Evolutionary conservation across 2,329 filamentous ascomycete species (phyloP), one percentile per base, ranked within the genome.

Genomic region (Aureobasidium sp.): DNA sequence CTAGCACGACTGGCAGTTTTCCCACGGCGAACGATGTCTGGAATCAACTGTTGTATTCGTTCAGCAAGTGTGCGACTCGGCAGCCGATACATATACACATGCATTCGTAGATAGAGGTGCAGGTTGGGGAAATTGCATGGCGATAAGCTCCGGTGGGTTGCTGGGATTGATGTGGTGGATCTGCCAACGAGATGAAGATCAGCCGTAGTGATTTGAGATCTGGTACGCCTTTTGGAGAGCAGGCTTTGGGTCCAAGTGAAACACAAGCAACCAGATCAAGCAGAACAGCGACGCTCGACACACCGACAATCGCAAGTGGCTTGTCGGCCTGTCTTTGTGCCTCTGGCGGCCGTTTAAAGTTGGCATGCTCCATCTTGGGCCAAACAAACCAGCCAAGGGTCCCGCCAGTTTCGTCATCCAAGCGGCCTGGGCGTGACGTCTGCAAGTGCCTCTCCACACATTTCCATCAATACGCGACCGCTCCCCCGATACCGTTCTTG

Each of bases 151-250:
- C 7, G 25, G 6, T 25, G 15, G 41, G 25, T 22, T 22, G 29
- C 22, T 55, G 22, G 22, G 15, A 42, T 22, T 9, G 31, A 27
- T 53, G 12, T 17, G 49, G 41, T 37, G 14, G 56, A 59, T 59
- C 56, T 44, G 41, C 57, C 36, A 60, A 34, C 45, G 45, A 60
- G 57, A 60, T 60, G 57, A 51, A 49, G 57, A 60, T 60, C 57
- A 49, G 57, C 57, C 57, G 57, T 42, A 34, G 15, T 51, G 57
- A 60, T 60, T 60, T 60, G 57, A 41, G 36, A 60, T 49, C 51
- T 47, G 55, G 31, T 17, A 25, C 15, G 22, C 52, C 17, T 15
- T 41, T 41, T 27, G 12, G 12, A 22, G 20, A 52, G 34, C 49
- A 52, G 49, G 42, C 51, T 55, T 55, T 55, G 51, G 51, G 22